These are phyloP conservation scores for Calycina herbarum DNA, from an alignment of 2,329 filamentous ascomycete species.

Conservation along the genomic window DNA sequence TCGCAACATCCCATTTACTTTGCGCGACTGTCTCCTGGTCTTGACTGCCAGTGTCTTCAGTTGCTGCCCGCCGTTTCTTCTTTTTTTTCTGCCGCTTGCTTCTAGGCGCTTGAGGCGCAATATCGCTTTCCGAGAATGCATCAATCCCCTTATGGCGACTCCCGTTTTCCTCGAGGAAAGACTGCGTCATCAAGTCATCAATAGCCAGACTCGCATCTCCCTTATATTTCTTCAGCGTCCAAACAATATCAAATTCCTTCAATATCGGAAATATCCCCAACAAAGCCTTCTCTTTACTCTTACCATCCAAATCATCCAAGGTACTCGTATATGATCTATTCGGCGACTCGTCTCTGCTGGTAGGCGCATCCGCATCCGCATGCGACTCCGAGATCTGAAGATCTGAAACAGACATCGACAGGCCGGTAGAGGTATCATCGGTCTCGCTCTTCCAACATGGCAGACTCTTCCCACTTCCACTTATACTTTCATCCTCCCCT, in stretches of 20 bases:
- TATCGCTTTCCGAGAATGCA: conserved; percentile 66
- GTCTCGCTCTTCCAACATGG: conserved; percentile 32
- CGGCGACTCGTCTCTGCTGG: conserved; percentile 52
- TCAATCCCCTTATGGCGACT: conserved; percentile 74
- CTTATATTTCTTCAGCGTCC: conserved; percentile 65
- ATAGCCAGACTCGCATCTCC: conserved; percentile 70
- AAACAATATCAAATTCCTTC: conserved; percentile 63
- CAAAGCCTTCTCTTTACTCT: conserved; percentile 64
- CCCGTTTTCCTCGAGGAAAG: conserved; percentile 70
- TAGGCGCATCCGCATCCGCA: conserved; percentile 29
- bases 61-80: conserved; percentile 17
- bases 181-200: conserved; percentile 77
- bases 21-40: conserved; percentile 3
- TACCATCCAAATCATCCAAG: conserved; percentile 48
- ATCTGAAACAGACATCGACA: conserved; percentile 29
- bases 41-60: background rate
- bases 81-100: conserved; percentile 43
- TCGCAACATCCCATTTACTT: conserved; percentile 60
- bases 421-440: conserved; percentile 34
- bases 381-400: conserved; percentile 29
- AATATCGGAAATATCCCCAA: conserved; percentile 71
- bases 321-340: conserved; percentile 26
- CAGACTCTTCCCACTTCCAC: conserved; percentile 27
- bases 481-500: conserved; percentile 23
- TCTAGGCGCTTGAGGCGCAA: conserved; percentile 33